These are phyloP conservation scores for Lasiosphaeris hirsuta DNA, from an alignment of 495 filamentous ascomycete genomes.

Conservation along the genomic window DNA sequence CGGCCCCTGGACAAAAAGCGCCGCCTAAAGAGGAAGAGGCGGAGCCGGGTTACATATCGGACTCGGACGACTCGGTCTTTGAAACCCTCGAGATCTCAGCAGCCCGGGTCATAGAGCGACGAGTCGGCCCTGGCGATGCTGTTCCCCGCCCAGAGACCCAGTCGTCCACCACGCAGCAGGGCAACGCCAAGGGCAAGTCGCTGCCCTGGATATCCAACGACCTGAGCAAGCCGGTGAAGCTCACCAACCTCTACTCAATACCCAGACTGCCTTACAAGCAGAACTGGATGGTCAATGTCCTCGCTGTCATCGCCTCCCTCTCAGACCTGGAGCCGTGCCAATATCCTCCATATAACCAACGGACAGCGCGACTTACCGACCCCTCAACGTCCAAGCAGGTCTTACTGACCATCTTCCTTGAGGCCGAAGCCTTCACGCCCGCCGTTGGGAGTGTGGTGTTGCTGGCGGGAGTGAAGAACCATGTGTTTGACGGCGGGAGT, in stretches of 20 bases:
- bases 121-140: not conserved
- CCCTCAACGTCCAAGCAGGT: constrained; percentile 42
- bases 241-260: constrained; percentile 39
- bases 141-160: not conserved
- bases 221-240: constrained; percentile 32
- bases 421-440: constrained; percentile 41
- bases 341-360: constrained; percentile 38
- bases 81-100: constrained; percentile 9
- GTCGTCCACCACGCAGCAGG: constrained; percentile 10
- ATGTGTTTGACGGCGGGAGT: constrained; percentile 44
- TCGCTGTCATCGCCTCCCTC: constrained; percentile 40
- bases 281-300: constrained; percentile 47
- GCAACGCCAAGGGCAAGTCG: constrained; percentile 4
- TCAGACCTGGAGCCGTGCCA: constrained; percentile 36
- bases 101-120: constrained; percentile 13
- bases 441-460: constrained; percentile 39
- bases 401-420: constrained; percentile 42
- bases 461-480: constrained; percentile 47
- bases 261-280: constrained; percentile 46
- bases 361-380: constrained; percentile 41
- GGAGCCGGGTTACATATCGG: constrained; percentile 14
- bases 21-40: constrained; percentile 8
- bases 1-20: too few species aligned
- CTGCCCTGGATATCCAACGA: constrained; percentile 26
- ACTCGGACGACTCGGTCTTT: constrained; percentile 18